Percentiles rank a stretch among this genome's conserved stretches.
Conservation (phyloP, 805 yeast genomes). For the Danielia oregonensis region DNA sequence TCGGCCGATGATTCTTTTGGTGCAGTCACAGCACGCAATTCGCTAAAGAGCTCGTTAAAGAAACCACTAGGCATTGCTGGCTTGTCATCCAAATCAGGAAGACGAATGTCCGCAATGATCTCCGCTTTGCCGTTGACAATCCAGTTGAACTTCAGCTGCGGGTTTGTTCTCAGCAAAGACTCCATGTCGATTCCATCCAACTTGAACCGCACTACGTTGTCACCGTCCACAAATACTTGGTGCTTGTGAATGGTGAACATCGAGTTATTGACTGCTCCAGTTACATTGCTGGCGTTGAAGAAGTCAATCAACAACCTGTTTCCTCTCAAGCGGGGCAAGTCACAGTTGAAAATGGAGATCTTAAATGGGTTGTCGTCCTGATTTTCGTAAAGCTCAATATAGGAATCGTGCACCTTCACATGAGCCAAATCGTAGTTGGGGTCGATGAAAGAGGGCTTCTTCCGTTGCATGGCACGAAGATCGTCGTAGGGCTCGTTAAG, state of each 20-base stretch:
- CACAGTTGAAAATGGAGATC: slow-evolving; percentile 62
- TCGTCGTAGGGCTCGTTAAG: slow-evolving; percentile 22
- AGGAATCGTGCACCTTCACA: slow-evolving; percentile 51
- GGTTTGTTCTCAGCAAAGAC: slow-evolving; percentile 22
- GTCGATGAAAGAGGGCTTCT: slow-evolving; percentile 18
- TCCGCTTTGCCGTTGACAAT: slow-evolving; percentile 62
- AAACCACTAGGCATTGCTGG: slow-evolving; percentile 21
- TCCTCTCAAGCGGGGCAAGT: slow-evolving; percentile 56
- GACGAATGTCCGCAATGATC: slow-evolving; percentile 65
- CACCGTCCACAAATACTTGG: slow-evolving; percentile 44
- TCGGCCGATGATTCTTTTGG: slow-evolving; percentile 8
- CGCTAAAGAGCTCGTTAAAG: slow-evolving; percentile 25
- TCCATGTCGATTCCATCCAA: slow-evolving; percentile 41
- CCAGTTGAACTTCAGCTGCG: slow-evolving; percentile 61
- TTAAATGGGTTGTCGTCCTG: slow-evolving; percentile 31
- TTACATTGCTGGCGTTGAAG: slow-evolving; percentile 63
- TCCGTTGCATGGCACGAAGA: slow-evolving; percentile 6
- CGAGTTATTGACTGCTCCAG: slow-evolving; percentile 73
- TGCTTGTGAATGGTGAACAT: slow-evolving; percentile 74
- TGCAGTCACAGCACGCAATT: slow-evolving; percentile 19
- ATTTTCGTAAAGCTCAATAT: slow-evolving; percentile 35
- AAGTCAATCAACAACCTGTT: slow-evolving; percentile 61
- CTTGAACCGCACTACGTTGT: slow-evolving; percentile 33
- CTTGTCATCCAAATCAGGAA: slow-evolving; percentile 42
- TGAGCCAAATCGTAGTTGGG: slow-evolving; percentile 30